Base-by-base conservation (phyloP, 257 asterid species). In the Catharanthus roseus region DNA sequence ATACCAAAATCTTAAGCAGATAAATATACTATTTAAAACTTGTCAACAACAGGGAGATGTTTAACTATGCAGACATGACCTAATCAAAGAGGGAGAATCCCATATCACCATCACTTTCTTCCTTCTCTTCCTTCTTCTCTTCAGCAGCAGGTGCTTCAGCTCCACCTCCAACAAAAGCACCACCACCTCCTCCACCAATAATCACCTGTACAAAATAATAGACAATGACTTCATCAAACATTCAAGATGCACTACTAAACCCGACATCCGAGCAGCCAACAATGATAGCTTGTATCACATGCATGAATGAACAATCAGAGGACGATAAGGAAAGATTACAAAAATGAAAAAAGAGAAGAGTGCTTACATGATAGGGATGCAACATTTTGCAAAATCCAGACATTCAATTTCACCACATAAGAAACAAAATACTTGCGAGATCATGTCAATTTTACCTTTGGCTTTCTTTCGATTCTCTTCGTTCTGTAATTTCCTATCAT, bases 41-140 rank as follows among this genome's bases (percentile, higher is more conserved):
- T 33, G 44, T 61, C 44, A 44, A 61, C 0, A 61, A 33, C n/a
- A 23, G 34, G 54, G 23, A 13, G 42, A 45, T n/a, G 38, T 23
- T 1, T 8, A 11, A 23, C 36, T 39, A 36, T 38, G 6, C 44
- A 65, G 11, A 1, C 18, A 29, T 15, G 47, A 44, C 60, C 76
- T 72, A 72, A 54, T 87, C 93, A 9, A 89, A 91, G 38, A 91
- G 97, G 11, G 87, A 81, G 81, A 82, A 82, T 49, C 92, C 92
- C 82, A 86, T 66, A 41, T 89, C 97, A 0, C 86, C 96, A 0
- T 91, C 97, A 36, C 90, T 87, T 80, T 83, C 97, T 76, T 86
- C 93, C 74, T 86, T 82, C 81, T 83, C 89, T 79, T 89, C 89
- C 75, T 83, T 84, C 83, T 83, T 82, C 83, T 86, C 89, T 82